These are phyloP conservation scores for Uronychia setigera DNA, from an alignment of 73 alveolate genomes.

Conservation along the genomic window DNA sequence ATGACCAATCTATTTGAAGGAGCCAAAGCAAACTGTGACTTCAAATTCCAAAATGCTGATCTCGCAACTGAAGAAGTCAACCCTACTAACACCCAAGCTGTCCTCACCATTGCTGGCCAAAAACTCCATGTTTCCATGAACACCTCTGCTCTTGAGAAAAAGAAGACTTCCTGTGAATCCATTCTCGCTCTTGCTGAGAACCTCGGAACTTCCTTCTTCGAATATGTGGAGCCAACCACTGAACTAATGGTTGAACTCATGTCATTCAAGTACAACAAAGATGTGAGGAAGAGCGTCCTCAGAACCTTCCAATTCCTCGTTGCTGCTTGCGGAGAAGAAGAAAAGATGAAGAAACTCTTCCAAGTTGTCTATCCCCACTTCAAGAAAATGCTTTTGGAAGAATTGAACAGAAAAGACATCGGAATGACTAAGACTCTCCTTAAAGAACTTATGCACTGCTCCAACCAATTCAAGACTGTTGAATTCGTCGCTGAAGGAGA, in stretches of 20 bases:
- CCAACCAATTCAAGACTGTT: not conserved
- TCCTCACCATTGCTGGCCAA: constrained; percentile 49
- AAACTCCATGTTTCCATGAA: constrained; percentile 45
- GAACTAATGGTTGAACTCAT: constrained; percentile 22
- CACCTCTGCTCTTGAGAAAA: constrained; percentile 57
- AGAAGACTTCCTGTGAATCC: constrained; percentile 32
- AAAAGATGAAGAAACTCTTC: constrained; percentile 17
- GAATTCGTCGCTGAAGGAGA: not conserved
- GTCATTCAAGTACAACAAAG: constrained; percentile 30
- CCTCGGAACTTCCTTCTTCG: constrained; percentile 39
- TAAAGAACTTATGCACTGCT: constrained; percentile 23
- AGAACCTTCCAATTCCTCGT: constrained; percentile 26
- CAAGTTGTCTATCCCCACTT: constrained; percentile 1
- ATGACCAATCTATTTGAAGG: constrained; percentile 25
- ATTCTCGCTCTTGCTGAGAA: constrained; percentile 30
- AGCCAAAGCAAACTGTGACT: constrained; percentile 33
- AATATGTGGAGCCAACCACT: constrained; percentile 12
- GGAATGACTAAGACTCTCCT: constrained; percentile 28
- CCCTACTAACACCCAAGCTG: not conserved
- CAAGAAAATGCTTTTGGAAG: not conserved
- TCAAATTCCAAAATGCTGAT: constrained; percentile 42
- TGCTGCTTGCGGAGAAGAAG: constrained; percentile 33
- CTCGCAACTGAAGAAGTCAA: not conserved
- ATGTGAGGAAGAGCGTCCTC: constrained; percentile 36
- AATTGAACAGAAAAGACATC: constrained; percentile 25